Percentiles rank a stretch among this genome's conserved stretches.
phyloP scores from a whole-genome alignment of 306 rosid species.

The Acacia acuminata region DNA sequence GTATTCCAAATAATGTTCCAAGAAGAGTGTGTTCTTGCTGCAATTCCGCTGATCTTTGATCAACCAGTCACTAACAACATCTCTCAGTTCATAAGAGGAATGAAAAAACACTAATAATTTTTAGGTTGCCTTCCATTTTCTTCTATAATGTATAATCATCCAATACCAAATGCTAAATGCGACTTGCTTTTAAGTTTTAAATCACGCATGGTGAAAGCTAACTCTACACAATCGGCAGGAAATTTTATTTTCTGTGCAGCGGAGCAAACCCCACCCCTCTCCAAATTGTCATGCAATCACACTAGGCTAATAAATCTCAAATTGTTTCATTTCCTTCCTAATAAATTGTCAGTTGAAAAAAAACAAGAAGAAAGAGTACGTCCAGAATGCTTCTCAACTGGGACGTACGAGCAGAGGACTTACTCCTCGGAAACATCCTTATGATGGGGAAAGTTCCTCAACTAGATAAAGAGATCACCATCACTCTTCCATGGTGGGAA shows the following conservation, averaged over 20 bases:
- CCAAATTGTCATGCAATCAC: neutral
- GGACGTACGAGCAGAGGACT: neutral
- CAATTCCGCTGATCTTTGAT: neutral
- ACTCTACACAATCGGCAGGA: neutral
- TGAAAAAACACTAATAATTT: neutral
- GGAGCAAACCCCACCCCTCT: neutral
- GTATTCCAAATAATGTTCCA: constrained; percentile 17
- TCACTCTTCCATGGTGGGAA: neutral
- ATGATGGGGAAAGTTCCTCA: neutral
- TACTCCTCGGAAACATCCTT: neutral
- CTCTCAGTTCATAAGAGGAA: neutral
- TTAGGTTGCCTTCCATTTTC: neutral
- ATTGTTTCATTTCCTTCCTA: neutral
- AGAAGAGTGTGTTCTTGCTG: neutral
- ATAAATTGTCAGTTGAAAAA: neutral
- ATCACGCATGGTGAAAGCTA: neutral
- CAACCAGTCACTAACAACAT: neutral
- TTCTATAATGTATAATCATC: neutral
- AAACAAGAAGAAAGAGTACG: neutral
- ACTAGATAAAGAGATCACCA: neutral
- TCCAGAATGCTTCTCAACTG: neutral
- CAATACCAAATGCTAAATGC: neutral
- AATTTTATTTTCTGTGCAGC: neutral
- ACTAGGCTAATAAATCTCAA: neutral
- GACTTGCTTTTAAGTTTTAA: neutral